These are phyloP conservation scores for Magnolia changhungtana DNA, from an alignment of 164 flowering plant species.

Conservation along the genomic window DNA sequence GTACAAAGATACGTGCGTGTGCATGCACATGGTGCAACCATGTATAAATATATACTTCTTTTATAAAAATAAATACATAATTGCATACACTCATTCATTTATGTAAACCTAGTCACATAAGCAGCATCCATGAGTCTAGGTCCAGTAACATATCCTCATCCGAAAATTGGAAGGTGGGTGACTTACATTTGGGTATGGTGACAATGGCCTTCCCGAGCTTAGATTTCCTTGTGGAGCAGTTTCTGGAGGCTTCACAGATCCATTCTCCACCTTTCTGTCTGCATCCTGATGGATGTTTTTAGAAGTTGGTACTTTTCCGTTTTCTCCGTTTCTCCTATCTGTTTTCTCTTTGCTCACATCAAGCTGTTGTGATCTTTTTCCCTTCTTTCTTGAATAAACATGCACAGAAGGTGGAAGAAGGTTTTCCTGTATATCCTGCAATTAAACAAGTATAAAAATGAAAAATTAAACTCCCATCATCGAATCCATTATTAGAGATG, in stretches of 20 bases:
- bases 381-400: constrained; percentile 43
- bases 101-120: background rate
- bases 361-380: constrained; percentile 18
- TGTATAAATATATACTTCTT: too few species aligned
- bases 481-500: background rate
- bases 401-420: constrained; percentile 73
- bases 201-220: constrained; percentile 27
- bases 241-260: constrained; percentile 13
- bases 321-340: constrained; percentile 16
- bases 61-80: too few species aligned
- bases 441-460: constrained; percentile 1
- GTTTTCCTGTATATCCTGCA: constrained; percentile 69
- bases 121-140: background rate
- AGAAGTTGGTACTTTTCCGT: constrained; percentile 19
- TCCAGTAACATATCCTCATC: background rate
- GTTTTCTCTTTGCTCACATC: constrained; percentile 31
- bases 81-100: background rate
- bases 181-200: constrained; percentile 70
- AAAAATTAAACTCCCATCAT: background rate
- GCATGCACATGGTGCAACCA: too few species aligned
- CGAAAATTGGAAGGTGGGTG: background rate
- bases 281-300: constrained; percentile 5
- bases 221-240: constrained; percentile 19
- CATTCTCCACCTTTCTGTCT: constrained; percentile 17
- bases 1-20: too few species aligned